Evolutionary conservation across 73 alveolate species (phyloP).

Genomic region (Stentor roeselii): DNA sequence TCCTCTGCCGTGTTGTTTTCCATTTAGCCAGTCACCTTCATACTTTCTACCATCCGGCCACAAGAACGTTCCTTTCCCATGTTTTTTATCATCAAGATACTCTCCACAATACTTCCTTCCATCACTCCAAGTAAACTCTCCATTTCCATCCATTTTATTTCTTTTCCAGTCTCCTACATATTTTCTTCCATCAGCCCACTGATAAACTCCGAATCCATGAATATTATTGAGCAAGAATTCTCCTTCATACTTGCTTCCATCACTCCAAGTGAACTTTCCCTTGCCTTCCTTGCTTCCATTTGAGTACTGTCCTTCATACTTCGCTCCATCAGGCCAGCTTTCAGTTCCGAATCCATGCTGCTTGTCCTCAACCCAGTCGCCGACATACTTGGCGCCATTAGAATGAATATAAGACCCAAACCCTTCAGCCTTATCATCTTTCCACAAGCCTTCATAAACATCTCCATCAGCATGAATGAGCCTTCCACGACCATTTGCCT

Average conservation of each 20-base stretch:
- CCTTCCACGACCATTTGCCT: not conserved
- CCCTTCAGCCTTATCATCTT: conserved; percentile 5
- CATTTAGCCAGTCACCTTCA: conserved; percentile 34
- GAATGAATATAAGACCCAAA: not conserved
- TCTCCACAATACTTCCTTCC: conserved; percentile 37
- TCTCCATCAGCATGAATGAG: conserved; percentile 7
- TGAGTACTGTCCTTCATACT: conserved; percentile 41
- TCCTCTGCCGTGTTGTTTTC: conserved; percentile 42
- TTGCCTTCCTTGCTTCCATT: conserved; percentile 66
- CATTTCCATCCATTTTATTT: conserved; percentile 69
- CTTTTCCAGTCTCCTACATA: conserved; percentile 65
- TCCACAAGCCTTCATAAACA: not conserved
- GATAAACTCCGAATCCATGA: conserved; percentile 44
- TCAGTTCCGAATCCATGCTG: conserved; percentile 33
- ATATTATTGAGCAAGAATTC: conserved; percentile 38
- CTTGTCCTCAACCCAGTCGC: conserved; percentile 46
- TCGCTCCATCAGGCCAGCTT: conserved; percentile 45
- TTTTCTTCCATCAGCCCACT: conserved; percentile 57
- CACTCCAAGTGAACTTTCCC: conserved; percentile 49
- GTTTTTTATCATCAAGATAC: conserved; percentile 35
- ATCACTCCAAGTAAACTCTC: conserved; percentile 41
- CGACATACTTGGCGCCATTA: conserved; percentile 33
- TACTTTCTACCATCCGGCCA: conserved; percentile 45
- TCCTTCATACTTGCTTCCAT: conserved; percentile 55
- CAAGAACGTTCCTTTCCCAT: conserved; percentile 29